Base-by-base conservation (phyloP, 139 green algal species). In the Nannochloris sp. region DNA sequence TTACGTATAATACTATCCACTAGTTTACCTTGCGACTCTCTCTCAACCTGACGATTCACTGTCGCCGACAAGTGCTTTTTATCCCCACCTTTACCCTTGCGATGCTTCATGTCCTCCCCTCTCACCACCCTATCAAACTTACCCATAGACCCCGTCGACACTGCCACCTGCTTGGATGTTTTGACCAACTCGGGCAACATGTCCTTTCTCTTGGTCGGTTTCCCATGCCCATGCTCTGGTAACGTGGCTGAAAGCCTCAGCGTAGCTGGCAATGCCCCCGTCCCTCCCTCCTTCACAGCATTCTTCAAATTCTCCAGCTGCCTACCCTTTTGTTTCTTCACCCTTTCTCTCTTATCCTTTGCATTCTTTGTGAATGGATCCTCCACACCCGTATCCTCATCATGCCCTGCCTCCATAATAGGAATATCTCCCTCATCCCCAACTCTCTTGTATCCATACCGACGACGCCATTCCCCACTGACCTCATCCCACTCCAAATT, bases 91-190 rank as follows among this genome's bases (percentile, higher is more conserved):
- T 58, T 45, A 20, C 64, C 45, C 49, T 69, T 61, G 10, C 81
- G 67, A 63, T 87, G 77, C 23, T 72, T 68, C 30, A 66, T 51
- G 46, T 79, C 82, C 66, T 92, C 85, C 4, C 81, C 81, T 16
- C 55, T 23, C n/a, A 91, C 73, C 50, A 72, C 49, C 40, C 72
- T 71, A 74, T 98, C 91, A 75, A 96, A 96, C 75, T 96, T 97
- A 67, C 92, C 92, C 73, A 95, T 85, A 13, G 81, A 93, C 1
- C 90, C 92, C 3, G 92, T 98, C n/a, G 86, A 89, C 14, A 91
- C 73, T 26, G 86, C 87, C 4, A 85, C 87, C 59, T 85, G 77
- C 48, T 62, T 48, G 0, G 83, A 83, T 12, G 85, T 83, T 1
- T 61, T 40, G 51, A 84, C 81, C 59, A 95, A 81, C 79, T 89